These are phyloP conservation scores for Suillus variegatus DNA, from an alignment of 768 basidiomycete genomes.

Conservation along the genomic window DNA sequence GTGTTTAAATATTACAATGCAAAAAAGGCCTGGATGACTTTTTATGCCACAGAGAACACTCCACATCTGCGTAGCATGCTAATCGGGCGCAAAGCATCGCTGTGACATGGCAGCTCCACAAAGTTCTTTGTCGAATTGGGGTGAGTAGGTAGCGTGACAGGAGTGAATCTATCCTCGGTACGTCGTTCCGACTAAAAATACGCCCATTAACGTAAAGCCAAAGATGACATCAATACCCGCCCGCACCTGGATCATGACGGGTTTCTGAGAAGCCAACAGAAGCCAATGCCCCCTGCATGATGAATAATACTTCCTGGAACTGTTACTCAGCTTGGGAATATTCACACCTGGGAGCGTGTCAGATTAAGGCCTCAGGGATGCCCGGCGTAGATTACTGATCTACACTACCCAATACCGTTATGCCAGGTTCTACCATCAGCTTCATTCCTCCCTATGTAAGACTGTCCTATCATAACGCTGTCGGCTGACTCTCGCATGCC, in stretches of 20 bases:
- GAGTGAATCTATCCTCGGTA: slow-evolving; percentile 18
- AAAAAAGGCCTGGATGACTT: slow-evolving; percentile 45
- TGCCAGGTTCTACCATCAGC: not conserved
- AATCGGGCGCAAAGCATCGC: slow-evolving; percentile 61
- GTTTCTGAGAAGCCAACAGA: slow-evolving; percentile 44
- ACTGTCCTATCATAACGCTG: not conserved
- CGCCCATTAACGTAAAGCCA: slow-evolving; percentile 36
- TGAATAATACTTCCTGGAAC: slow-evolving; percentile 70
- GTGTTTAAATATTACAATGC: slow-evolving; percentile 36
- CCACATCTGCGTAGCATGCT: slow-evolving; percentile 48
- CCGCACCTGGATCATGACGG: slow-evolving; percentile 84
- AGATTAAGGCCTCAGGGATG: not conserved
- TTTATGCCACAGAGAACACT: not conserved
- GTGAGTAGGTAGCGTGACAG: not conserved
- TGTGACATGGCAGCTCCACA: slow-evolving; percentile 51
- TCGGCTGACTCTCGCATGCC: not conserved
- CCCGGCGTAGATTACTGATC: not conserved
- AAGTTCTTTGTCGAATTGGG: slow-evolving; percentile 54
- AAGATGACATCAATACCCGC: slow-evolving; percentile 65
- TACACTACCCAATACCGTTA: not conserved
- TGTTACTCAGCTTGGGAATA: slow-evolving; percentile 51
- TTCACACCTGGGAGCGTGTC: slow-evolving; percentile 20
- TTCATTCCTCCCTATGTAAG: not conserved
- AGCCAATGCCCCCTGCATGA: slow-evolving; percentile 76
- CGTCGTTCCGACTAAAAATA: slow-evolving; percentile 8